phyloP scores from a whole-genome alignment of 352 stramenopile genomes.

The Peronospora belbahrii region DNA sequence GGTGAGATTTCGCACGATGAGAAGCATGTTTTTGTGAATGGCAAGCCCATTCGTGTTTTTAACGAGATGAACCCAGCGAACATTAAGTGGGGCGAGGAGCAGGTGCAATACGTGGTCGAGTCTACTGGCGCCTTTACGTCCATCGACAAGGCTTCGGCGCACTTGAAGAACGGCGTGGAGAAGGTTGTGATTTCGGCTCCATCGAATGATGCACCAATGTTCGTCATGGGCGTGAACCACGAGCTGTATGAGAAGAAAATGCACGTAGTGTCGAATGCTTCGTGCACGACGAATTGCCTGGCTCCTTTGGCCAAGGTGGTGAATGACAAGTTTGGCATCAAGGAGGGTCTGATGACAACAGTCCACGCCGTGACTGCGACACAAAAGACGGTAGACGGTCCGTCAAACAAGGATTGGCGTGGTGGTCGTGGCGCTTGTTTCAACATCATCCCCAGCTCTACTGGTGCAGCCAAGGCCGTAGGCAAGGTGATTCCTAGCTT shows the following conservation, averaged over 20 bases:
- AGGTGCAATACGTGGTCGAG: slow-evolving; percentile 94
- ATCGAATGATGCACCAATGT: slow-evolving; percentile 96
- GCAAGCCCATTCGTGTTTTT: slow-evolving; percentile 91
- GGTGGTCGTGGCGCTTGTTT: slow-evolving; percentile 94
- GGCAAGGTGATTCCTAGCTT: slow-evolving; percentile 96
- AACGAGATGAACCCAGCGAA: slow-evolving; percentile 91
- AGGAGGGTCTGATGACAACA: slow-evolving; percentile 98
- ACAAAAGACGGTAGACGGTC: slow-evolving; percentile 96
- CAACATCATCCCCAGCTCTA: slow-evolving; percentile 99
- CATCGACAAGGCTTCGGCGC: slow-evolving; percentile 88
- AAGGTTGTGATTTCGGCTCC: slow-evolving; percentile 97
- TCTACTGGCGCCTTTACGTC: slow-evolving; percentile 69
- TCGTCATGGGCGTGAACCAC: slow-evolving; percentile 98
- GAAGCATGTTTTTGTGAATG: slow-evolving; percentile 88
- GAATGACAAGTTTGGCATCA: slow-evolving; percentile 98
- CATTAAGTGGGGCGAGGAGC: slow-evolving; percentile 88
- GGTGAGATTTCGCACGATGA: slow-evolving; percentile 82
- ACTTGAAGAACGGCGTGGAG: slow-evolving; percentile 91
- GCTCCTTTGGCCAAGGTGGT: slow-evolving; percentile 97
- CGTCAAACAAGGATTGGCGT: slow-evolving; percentile 98
- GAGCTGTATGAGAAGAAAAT: slow-evolving; percentile 91
- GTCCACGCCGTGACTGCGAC: slow-evolving; percentile 98
- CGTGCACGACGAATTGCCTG: slow-evolving; percentile 99
- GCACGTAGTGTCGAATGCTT: slow-evolving; percentile 97
- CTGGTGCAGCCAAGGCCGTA: slow-evolving; percentile 96